phyloP scores from a whole-genome alignment of 257 asterid species.

The Solanum clarkiae region DNA sequence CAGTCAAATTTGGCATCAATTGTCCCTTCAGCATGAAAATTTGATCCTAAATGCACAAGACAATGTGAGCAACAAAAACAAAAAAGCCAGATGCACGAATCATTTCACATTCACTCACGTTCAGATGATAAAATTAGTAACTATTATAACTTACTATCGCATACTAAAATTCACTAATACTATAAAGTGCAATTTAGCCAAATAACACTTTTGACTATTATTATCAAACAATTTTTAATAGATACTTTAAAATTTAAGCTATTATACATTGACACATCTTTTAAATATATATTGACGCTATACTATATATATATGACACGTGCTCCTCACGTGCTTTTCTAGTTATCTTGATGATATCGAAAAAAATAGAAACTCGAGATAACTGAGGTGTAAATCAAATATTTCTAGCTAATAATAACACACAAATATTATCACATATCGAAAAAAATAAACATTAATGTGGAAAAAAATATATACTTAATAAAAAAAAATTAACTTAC shows the following conservation, averaged over 20 bases:
- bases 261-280: neutral
- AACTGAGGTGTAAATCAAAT: no score
- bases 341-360: neutral
- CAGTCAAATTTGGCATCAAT: slow-evolving; percentile 69
- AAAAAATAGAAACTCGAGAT: no score
- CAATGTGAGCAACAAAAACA: neutral
- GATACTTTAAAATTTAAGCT: neutral
- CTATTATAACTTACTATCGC: neutral
- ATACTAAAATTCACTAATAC: neutral
- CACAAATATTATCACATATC: no score
- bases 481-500: neutral
- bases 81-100: neutral
- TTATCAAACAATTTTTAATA: no score
- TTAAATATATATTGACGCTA: neutral
- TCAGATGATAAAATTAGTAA: neutral
- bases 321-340: neutral
- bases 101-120: neutral
- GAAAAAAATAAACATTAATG: neutral
- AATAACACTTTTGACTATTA: neutral
- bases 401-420: no score
- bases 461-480: neutral
- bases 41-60: slow-evolving; percentile 5
- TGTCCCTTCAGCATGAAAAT: slow-evolving; percentile 44
- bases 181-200: neutral
- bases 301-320: neutral